Evolutionary conservation across 1,139 yeast genomes (phyloP), one percentile per base, ranked within the genome.

Genomic region (Geotrichum citri-aurantii): DNA sequence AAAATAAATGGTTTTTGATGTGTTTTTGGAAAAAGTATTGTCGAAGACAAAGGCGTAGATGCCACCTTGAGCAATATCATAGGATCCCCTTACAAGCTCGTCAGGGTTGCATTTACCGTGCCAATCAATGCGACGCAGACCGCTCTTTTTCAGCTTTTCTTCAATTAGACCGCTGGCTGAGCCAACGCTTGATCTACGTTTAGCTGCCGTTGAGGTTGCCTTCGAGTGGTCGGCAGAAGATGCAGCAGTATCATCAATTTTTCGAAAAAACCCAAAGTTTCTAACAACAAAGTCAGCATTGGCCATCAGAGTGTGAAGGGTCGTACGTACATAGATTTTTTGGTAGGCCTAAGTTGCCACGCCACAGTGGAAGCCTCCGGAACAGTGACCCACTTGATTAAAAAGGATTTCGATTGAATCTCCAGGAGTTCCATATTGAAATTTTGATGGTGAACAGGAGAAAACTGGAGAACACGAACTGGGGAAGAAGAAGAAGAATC

Each of bases 31-130:
- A 65, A 92, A 90, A 0, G 96, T 87, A 71, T 93, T 93, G 72
- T 93, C 98, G 70, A 93, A 86, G 19, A 93, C 86, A 69, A 93
- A 86, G 0, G 97, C 98, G 74, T 82, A 88, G 69, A 85, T 81
- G 1, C 89, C 88, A 24, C 74, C 76, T 40, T 76, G 75, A 2
- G 72, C 70, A 1, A 86, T 86, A 23, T 78, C 79, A 62, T 85
- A 78, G 44, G 79, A 76, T 0, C 95, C 96, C 59, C 82, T 84
- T 54, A 65, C 59, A 24, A 67, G 59, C 54, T 71, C 74, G 51
- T 69, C 70, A n/a, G 77, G 70, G 23, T 65, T 67, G 58, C 77
- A 69, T 27, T 73, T 68, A 40, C 75, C 76, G 55, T 66, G 69
- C 68, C 73, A 69, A 37, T 64, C 61, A 12, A 75, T 69, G 40